Evolutionary conservation across 2,329 filamentous ascomycete species (phyloP).

Genomic region (Dryadomyces sulphureus): DNA sequence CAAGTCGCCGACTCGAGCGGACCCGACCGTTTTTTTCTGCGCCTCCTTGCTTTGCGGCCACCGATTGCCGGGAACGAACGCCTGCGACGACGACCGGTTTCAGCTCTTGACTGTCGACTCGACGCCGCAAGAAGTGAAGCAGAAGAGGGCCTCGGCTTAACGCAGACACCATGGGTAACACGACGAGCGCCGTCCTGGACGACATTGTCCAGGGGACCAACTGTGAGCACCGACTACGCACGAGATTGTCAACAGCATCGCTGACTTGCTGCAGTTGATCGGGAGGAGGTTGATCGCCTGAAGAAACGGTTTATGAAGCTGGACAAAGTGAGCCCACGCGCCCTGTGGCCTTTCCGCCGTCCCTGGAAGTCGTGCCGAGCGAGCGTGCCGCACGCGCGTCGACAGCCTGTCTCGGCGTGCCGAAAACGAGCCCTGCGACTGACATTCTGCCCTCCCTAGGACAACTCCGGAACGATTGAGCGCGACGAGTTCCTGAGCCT

Average conservation of each 20-base stretch:
- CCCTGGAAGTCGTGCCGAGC: too few relatives aligned
- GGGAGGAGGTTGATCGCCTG: slow-evolving; percentile 89
- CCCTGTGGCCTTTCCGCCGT: too few relatives aligned
- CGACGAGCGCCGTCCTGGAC: slow-evolving; percentile 65
- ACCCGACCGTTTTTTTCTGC: neutral
- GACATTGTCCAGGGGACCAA: slow-evolving; percentile 94
- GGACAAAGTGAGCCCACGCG: slow-evolving; percentile 81
- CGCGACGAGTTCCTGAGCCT: slow-evolving; percentile 95
- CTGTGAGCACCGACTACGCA: slow-evolving; percentile 48
- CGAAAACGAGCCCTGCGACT: too few relatives aligned
- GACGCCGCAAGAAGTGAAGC: neutral
- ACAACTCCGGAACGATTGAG: slow-evolving; percentile 96
- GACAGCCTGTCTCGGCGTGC: too few relatives aligned
- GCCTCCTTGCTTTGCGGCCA: too few relatives aligned
- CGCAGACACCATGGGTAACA: slow-evolving; percentile 48
- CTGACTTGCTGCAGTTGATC: slow-evolving; percentile 60
- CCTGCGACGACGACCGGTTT: neutral
- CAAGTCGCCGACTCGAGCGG: neutral
- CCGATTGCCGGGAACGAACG: too few relatives aligned
- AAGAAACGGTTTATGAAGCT: slow-evolving; percentile 98
- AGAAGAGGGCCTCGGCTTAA: neutral
- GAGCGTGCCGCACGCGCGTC: too few relatives aligned
- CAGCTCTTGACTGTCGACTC: neutral
- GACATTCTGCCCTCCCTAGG: too few relatives aligned
- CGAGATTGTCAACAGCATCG: too few relatives aligned